These are phyloP conservation scores for Macrocystidia cucumis DNA, from an alignment of 1,284 basidiomycete species.

Conservation along the genomic window DNA sequence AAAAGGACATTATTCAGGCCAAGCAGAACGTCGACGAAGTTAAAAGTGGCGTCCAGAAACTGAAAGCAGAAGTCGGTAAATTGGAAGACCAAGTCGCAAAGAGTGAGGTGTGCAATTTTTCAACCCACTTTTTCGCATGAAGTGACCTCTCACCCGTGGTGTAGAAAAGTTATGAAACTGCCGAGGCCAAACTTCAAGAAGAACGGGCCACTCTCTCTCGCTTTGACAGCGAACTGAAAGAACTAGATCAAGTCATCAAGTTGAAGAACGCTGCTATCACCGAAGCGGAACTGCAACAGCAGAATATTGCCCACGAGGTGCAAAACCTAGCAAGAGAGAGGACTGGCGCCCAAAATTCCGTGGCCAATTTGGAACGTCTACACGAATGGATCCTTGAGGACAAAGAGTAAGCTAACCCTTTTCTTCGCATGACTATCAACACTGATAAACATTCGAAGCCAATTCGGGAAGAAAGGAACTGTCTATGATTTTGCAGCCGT, in stretches of 20 bases:
- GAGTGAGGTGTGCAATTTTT: constrained; percentile 36
- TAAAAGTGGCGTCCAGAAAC: constrained; percentile 45
- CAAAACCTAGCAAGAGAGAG: constrained; percentile 47
- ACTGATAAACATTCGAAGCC: constrained; percentile 26
- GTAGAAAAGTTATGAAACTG: constrained; percentile 51
- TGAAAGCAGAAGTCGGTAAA: constrained; percentile 59
- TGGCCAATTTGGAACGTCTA: constrained; percentile 69
- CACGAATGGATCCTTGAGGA: constrained; percentile 89
- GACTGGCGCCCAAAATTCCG: constrained; percentile 31
- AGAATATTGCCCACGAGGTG: constrained; percentile 48
- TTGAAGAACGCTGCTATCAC: constrained; percentile 72
- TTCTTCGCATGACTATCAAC: constrained; percentile 1
- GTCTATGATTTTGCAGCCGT: constrained; percentile 80
- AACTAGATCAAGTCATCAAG: constrained; percentile 77
- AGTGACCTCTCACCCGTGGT: constrained; percentile 1
- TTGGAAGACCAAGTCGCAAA: constrained; percentile 46
- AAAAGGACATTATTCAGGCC: constrained; percentile 67
- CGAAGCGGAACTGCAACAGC: constrained; percentile 66
- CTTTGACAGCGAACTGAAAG: constrained; percentile 84
- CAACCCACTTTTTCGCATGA: background rate
- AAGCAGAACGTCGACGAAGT: constrained; percentile 57
- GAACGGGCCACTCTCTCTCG: constrained; percentile 82
- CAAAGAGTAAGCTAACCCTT: constrained; percentile 51
- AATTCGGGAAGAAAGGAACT: constrained; percentile 79
- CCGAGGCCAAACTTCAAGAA: constrained; percentile 67